A percentile compares a stretch with the other conserved stretches of the same genome.
Evolutionary conservation across 345 rosid species (phyloP).

Genomic region (Schrenkiella parvula): DNA sequence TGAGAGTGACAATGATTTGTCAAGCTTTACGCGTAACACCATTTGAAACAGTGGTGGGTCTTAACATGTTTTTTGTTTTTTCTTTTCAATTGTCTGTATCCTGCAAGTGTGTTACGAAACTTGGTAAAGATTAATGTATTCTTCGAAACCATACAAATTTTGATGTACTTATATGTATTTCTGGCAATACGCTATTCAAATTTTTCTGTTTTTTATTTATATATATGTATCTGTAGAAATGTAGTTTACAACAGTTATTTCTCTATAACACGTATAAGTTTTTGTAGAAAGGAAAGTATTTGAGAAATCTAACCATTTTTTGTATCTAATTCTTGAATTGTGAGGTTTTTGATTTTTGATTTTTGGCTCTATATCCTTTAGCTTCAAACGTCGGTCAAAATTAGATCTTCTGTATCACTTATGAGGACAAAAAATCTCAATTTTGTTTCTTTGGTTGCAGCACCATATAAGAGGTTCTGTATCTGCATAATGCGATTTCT

Average conservation of each 20-base stretch:
- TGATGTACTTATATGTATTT: not conserved
- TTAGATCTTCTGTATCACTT: not conserved
- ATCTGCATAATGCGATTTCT: no score
- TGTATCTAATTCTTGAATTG: not conserved
- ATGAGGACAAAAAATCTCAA: not conserved
- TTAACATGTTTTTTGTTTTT: not conserved
- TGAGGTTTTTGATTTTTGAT: not conserved
- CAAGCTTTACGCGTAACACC: constrained; percentile 23
- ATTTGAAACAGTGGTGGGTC: constrained; percentile 25
- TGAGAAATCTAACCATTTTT: no score
- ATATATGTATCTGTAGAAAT: not conserved
- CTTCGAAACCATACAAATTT: not conserved
- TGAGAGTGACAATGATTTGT: constrained; percentile 26
- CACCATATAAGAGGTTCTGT: not conserved
- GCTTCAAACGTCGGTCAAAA: not conserved
- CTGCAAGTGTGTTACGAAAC: constrained; percentile 24
- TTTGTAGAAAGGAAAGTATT: no score
- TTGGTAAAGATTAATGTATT: not conserved
- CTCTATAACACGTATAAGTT: not conserved
- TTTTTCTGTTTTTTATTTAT: not conserved
- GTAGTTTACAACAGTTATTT: not conserved
- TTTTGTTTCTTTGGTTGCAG: not conserved
- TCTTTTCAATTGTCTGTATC: constrained; percentile 7
- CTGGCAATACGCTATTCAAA: not conserved
- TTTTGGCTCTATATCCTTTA: not conserved